Percentiles rank a stretch among this genome's conserved stretches.
Conservation (phyloP, 2,329 filamentous ascomycete genomes). For the Chalaropsis thielavioides region DNA sequence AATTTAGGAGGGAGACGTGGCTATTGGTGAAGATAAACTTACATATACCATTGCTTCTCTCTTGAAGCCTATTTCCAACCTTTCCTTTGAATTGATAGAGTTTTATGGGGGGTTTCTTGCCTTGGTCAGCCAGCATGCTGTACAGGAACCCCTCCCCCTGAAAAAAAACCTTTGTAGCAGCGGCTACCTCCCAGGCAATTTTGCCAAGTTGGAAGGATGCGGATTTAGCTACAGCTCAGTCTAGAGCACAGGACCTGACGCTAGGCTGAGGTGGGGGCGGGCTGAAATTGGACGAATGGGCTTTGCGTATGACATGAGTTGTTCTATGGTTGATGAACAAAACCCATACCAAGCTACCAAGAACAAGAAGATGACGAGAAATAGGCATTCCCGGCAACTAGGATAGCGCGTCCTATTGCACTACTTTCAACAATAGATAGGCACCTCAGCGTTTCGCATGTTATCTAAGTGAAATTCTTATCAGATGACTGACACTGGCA, state of each 20-base stretch:
- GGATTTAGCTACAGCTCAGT: neutral
- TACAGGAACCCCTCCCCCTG: no score
- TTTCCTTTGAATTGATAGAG: no score
- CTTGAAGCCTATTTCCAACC: no score
- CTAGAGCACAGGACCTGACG: neutral
- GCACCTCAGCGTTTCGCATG: neutral
- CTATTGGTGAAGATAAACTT: no score
- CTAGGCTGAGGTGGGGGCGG: neutral
- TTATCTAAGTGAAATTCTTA: neutral
- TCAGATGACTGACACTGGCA: neutral
- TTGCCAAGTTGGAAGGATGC: neutral
- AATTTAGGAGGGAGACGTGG: no score
- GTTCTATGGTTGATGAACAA: neutral
- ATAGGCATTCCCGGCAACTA: neutral
- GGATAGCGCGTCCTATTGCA: neutral
- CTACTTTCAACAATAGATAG: neutral
- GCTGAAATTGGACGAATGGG: neutral
- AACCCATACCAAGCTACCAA: neutral
- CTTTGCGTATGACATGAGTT: neutral
- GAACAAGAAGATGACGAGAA: neutral
- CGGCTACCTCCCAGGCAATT: neutral
- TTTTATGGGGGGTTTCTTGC: neutral
- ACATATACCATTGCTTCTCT: no score
- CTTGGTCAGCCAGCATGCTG: neutral
- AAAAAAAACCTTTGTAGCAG: neutral